Conservation (phyloP, 2,329 filamentous ascomycete species). For the Zymoseptoria tritici region DNA sequence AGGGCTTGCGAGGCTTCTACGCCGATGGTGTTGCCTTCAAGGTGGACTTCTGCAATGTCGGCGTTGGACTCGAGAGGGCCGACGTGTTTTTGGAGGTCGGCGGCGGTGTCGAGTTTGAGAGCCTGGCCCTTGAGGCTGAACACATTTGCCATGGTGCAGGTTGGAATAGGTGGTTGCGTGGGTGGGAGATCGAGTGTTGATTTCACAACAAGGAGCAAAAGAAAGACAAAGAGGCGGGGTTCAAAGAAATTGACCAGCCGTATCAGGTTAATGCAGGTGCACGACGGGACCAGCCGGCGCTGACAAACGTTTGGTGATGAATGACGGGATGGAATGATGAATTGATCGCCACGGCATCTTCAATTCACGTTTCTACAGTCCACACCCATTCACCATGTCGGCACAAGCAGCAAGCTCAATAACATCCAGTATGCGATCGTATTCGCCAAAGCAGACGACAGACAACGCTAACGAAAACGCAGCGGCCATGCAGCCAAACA, state of each 20-base stretch:
- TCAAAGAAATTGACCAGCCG: background rate
- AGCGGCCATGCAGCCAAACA: constrained; percentile 29
- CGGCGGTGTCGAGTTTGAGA: constrained; percentile 83
- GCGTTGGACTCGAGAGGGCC: constrained; percentile 62
- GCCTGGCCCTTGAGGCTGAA: constrained; percentile 90
- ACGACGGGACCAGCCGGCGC: background rate
- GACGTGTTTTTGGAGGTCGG: constrained; percentile 79
- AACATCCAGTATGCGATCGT: constrained; percentile 8
- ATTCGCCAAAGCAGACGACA: background rate
- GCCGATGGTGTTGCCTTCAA: constrained; percentile 88
- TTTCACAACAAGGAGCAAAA: background rate
- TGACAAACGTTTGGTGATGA: no score
- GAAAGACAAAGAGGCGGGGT: background rate
- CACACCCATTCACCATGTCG: constrained; percentile 8
- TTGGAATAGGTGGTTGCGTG: background rate
- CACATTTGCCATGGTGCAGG: constrained; percentile 54
- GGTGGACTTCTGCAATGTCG: constrained; percentile 74
- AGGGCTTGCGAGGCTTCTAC: constrained; percentile 80
- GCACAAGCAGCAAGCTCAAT: constrained; percentile 10
- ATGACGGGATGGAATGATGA: constrained; percentile 2
- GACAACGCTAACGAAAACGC: background rate
- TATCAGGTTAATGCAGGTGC: background rate
- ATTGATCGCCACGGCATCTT: background rate
- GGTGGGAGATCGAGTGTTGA: background rate
- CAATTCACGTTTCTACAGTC: background rate